phyloP scores from a whole-genome alignment of 2,329 filamentous ascomycete species.

The Pseudocercospora fuligena region DNA sequence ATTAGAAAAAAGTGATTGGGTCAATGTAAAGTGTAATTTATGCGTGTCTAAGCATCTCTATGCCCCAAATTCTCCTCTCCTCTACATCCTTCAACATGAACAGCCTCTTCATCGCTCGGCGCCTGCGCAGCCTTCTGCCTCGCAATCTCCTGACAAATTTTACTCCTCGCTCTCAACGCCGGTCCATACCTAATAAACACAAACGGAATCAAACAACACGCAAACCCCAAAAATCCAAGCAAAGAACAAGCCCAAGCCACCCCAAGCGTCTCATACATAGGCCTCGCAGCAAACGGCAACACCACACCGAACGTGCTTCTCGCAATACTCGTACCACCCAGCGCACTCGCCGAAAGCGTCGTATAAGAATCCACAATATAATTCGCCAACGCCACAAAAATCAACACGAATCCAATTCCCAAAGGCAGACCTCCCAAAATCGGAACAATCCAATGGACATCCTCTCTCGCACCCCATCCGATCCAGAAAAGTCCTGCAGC shows the following conservation, averaged over 20 bases:
- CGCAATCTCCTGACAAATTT: conserved; percentile 65
- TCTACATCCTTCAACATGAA: neutral
- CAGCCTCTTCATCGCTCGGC: neutral
- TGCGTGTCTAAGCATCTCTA: neutral
- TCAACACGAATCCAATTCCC: conserved; percentile 56
- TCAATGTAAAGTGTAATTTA: neutral
- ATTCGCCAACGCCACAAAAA: conserved; percentile 52
- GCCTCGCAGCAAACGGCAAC: conserved; percentile 52
- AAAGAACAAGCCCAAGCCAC: conserved; percentile 68
- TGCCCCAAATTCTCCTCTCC: neutral
- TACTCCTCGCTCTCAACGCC: conserved; percentile 60
- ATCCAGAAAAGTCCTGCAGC: conserved; percentile 49
- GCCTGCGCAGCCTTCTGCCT: conserved; percentile 48
- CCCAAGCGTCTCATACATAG: conserved; percentile 70
- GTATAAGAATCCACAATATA: conserved; percentile 58
- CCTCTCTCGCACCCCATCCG: conserved; percentile 64
- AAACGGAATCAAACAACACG: conserved; percentile 62
- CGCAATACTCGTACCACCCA: conserved; percentile 32
- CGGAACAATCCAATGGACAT: conserved; percentile 53
- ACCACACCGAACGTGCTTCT: conserved; percentile 50
- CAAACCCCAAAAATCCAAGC: conserved; percentile 55
- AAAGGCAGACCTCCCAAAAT: conserved; percentile 56
- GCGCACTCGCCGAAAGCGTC: conserved; percentile 47
- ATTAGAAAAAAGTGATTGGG: neutral
- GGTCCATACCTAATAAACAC: conserved; percentile 61